Percentiles rank a stretch among this genome's conserved stretches.
Evolutionary conservation across 2,329 filamentous ascomycete species (phyloP).

Genomic region (Arthroderma sp.): DNA sequence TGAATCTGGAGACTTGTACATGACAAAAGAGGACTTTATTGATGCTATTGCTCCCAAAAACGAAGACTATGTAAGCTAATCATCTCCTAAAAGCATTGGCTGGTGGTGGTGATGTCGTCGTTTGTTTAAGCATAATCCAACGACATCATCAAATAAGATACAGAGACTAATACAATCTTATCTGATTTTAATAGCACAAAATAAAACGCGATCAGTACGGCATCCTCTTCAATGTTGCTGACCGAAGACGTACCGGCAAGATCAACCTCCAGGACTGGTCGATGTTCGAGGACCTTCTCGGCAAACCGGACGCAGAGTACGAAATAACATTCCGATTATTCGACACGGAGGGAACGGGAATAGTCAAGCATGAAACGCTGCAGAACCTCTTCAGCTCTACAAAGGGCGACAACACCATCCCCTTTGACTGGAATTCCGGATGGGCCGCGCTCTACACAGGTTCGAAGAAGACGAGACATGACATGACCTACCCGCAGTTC

Average conservation of each 20-base stretch:
- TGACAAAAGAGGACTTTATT: constrained; percentile 80
- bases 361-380: constrained; percentile 83
- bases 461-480: constrained; percentile 72
- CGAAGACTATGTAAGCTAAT: constrained; percentile 77
- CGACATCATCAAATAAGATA: not conserved
- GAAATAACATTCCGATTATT: constrained; percentile 97
- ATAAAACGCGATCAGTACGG: constrained; percentile 93
- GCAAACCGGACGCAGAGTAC: constrained; percentile 94
- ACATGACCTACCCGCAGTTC: constrained; percentile 92
- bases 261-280: constrained; percentile 78
- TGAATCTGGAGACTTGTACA: constrained; percentile 61
- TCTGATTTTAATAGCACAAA: constrained; percentile 58
- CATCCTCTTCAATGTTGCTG: constrained; percentile 84
- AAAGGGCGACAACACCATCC: constrained; percentile 71
- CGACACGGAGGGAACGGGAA: constrained; percentile 70
- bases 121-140: not conserved
- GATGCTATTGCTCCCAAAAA: constrained; percentile 73
- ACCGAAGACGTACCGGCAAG: constrained; percentile 60
- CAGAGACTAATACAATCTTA: constrained; percentile 8
- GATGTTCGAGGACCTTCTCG: constrained; percentile 84
- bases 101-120: not conserved
- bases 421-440: constrained; percentile 94
- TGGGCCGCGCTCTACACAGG: constrained; percentile 95
- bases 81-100: not conserved
- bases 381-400: constrained; percentile 74